Evolutionary conservation across 73 alveolate species (phyloP), one percentile per base, ranked within the genome.

Genomic region (Loxodes magnus): DNA sequence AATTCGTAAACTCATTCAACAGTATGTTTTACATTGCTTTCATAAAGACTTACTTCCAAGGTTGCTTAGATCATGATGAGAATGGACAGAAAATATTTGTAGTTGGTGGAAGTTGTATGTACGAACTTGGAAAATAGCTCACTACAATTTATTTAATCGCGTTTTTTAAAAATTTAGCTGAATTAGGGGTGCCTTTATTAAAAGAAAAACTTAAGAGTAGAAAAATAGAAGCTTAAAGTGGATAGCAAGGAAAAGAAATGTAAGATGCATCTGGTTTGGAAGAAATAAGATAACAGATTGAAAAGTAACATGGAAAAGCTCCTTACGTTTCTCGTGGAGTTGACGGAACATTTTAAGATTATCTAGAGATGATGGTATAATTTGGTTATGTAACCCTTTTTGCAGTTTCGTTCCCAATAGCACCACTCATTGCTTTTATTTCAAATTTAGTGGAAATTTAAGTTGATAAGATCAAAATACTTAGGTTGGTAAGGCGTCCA

Each of bases 1-100:
- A 35, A 52, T 73, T 73, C 38, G 79, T 69, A 33, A 73, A 73
- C 42, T 39, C 63, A 20, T 73, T 67, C 51, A 73, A 67, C 42
- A 56, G 74, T 29, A 36, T 69, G 27, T 73, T 64, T 51, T 66
- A 66, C 27, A 73, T 70, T 16, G 73, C 87, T 2, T 73, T 73
- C 34, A 51, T 73, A 19, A 22, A 46, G 14, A 56, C 44, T 49
- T 56, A 56, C 4, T 56, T 43, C 35, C 25, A 15, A 17, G 15
- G 46, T 28, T 31, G 41, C 41, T 9, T 31, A 9, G 41, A 25
- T 21, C 2, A 25, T 46, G 50, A 39, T 15, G 7, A 14, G n/a
- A 24, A 24, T 1, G 59, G 39, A 12, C 9, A 17, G 27, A 46
- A 46, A 24, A 15, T 1, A 5, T 9, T 9, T n/a, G 34, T n/a